These are phyloP conservation scores for Voacanga thouarsii DNA, from an alignment of 257 asterid species.

Conservation along the genomic window DNA sequence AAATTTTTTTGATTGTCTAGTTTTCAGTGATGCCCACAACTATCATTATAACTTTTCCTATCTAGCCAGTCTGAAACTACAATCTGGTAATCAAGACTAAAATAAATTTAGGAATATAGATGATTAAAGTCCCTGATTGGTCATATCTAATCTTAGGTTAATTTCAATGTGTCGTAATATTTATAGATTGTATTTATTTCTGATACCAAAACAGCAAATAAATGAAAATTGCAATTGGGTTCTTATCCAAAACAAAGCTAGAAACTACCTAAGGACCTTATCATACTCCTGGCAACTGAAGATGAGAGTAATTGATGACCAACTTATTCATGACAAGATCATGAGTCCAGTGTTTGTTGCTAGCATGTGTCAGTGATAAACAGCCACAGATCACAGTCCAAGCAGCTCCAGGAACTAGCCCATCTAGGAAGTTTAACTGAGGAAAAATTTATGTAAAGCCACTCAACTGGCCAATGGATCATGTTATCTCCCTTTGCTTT, in stretches of 20 bases:
- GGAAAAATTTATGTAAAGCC: background rate
- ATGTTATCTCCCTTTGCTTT: background rate
- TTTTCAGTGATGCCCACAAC: background rate
- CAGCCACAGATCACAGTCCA: no score
- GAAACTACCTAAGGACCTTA: background rate
- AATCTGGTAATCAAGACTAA: background rate
- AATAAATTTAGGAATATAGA: background rate
- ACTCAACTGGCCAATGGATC: background rate
- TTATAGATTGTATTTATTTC: no score
- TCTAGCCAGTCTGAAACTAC: background rate
- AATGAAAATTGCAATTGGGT: background rate
- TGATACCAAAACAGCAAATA: background rate
- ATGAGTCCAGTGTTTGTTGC: no score
- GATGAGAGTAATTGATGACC: background rate
- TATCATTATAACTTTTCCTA: background rate
- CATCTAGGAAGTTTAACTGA: no score
- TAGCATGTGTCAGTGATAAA: no score
- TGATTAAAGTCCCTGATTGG: background rate
- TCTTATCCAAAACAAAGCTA: background rate
- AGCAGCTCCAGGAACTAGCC: no score
- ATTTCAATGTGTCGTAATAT: no score
- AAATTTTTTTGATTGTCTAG: background rate
- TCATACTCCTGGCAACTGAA: background rate
- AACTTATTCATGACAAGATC: no score
- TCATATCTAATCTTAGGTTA: background rate